Conservation (phyloP, 164 flowering plant species). For the Akebia trifoliata region DNA sequence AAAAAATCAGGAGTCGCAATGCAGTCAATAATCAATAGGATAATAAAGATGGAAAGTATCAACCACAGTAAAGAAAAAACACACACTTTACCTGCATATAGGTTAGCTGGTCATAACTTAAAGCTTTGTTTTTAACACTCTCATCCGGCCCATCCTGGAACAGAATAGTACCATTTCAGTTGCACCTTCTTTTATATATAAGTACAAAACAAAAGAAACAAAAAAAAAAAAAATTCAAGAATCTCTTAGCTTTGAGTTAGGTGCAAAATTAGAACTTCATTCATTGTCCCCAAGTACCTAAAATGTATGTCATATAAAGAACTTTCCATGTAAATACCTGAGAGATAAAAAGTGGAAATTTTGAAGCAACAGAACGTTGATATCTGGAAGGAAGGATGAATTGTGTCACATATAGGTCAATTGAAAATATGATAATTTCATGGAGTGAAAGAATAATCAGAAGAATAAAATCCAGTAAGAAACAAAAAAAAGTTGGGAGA, state of each 20-base stretch:
- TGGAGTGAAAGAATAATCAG: not conserved
- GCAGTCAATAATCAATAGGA: not conserved
- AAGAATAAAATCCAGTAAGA: not conserved
- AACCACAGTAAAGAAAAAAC: not conserved
- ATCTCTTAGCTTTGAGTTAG: too few species aligned
- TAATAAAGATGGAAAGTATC: too few species aligned
- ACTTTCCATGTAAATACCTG: conserved; percentile 48
- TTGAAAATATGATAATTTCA: not conserved
- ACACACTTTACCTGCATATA: conserved; percentile 77
- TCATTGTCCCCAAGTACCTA: not conserved
- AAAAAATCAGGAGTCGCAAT: not conserved
- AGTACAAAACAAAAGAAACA: too few species aligned
- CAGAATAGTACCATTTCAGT: conserved; percentile 4
- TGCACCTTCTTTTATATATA: not conserved
- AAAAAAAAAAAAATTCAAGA: too few species aligned
- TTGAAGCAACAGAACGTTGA: conserved; percentile 72
- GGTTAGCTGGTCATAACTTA: conserved; percentile 72
- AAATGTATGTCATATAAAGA: conserved; percentile 1
- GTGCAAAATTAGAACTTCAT: too few species aligned
- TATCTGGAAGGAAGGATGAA: conserved; percentile 43
- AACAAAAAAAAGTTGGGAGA: not conserved
- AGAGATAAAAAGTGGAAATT: conserved; percentile 88
- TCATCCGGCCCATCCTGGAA: conserved; percentile 84
- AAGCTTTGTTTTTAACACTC: conserved; percentile 62
- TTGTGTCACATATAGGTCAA: conserved; percentile 9